phyloP scores from a whole-genome alignment of 305 asterid species.

The Fraxinus dipetala region DNA sequence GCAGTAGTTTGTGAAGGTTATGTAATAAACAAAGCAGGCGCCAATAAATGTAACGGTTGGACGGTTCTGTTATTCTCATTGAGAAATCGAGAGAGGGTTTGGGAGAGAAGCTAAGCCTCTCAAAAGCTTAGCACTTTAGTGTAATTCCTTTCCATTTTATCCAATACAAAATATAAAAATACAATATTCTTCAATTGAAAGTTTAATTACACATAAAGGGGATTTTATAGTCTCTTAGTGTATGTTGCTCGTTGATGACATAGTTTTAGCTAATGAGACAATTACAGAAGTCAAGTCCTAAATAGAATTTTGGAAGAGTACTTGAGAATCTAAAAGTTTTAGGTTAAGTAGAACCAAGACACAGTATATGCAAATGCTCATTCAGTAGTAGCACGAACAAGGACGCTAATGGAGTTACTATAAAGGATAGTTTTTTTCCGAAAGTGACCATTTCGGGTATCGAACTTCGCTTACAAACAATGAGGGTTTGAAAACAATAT shows the following conservation, averaged over 20 bases:
- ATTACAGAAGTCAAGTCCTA: neutral
- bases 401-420: neutral
- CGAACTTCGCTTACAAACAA: neutral
- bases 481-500: neutral
- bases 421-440: neutral
- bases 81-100: neutral
- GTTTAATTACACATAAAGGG: neutral
- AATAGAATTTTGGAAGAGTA: neutral
- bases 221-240: neutral
- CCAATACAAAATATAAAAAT: neutral
- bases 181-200: neutral
- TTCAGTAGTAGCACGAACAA: neutral
- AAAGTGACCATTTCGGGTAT: neutral
- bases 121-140: neutral
- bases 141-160: neutral
- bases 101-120: neutral
- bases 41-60: neutral
- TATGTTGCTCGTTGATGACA: neutral
- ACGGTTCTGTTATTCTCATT: neutral
- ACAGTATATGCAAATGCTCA: neutral
- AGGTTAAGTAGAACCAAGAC: neutral
- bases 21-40: neutral
- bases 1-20: neutral
- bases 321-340: neutral
- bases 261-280: neutral